These are phyloP conservation scores for Naganishia antarctica DNA, from an alignment of 768 basidiomycete genomes.

Conservation along the genomic window DNA sequence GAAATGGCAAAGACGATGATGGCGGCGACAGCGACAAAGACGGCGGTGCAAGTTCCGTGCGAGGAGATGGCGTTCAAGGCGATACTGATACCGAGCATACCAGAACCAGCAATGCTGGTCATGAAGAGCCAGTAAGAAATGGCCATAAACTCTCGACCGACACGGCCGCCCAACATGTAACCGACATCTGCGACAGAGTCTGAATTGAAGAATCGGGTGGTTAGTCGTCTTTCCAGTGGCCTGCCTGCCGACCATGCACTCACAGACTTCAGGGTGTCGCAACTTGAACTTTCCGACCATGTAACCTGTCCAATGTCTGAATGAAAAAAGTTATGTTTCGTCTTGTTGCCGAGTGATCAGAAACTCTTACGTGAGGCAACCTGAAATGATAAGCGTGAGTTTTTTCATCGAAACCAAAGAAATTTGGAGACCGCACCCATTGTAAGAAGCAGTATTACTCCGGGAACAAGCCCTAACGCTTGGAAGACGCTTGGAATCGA, in stretches of 20 bases:
- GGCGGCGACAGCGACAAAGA: slow-evolving; percentile 45
- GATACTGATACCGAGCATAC: slow-evolving; percentile 46
- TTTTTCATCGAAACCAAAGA: too few species aligned
- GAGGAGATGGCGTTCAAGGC: slow-evolving; percentile 48
- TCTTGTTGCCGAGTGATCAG: too few species aligned
- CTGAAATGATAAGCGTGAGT: slow-evolving; percentile 4
- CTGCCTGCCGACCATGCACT: slow-evolving; percentile 33
- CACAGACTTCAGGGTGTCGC: slow-evolving; percentile 40
- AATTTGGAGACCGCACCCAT: too few species aligned
- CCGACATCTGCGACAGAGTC: slow-evolving; percentile 31
- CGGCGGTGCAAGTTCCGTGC: slow-evolving; percentile 49
- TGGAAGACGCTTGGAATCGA: slow-evolving; percentile 38
- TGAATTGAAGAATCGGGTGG: background rate
- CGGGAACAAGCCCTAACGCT: slow-evolving; percentile 37
- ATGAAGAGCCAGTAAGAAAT: slow-evolving; percentile 35
- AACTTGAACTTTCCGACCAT: slow-evolving; percentile 35
- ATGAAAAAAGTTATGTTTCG: background rate
- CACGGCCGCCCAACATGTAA: slow-evolving; percentile 34
- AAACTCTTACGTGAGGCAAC: background rate
- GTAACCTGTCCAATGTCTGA: slow-evolving; percentile 19
- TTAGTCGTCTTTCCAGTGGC: background rate
- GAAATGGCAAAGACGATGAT: slow-evolving; percentile 36
- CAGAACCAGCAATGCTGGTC: slow-evolving; percentile 39
- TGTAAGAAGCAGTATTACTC: slow-evolving; percentile 30
- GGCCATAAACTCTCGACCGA: slow-evolving; percentile 36